Percentiles rank a stretch among this genome's conserved stretches.
Evolutionary conservation across 2,329 filamentous ascomycete genomes (phyloP).

Genomic region (Berkeleyomyces basicola): DNA sequence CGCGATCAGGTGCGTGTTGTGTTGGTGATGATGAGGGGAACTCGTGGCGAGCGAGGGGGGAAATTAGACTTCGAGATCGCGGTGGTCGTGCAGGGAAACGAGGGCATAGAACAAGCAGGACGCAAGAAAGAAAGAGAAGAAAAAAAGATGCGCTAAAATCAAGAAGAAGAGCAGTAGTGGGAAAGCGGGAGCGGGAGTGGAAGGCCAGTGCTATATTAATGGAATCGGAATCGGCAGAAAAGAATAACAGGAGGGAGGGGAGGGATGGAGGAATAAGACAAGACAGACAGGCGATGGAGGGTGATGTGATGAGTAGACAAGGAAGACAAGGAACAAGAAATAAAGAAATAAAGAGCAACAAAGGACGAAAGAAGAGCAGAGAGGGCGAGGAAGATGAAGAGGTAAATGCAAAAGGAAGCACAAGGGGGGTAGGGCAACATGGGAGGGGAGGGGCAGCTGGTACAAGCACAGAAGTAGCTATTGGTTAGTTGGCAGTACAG

Average conservation of each 20-base stretch:
- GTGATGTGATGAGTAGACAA: not conserved
- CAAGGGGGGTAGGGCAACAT: not conserved
- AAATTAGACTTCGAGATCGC: not conserved
- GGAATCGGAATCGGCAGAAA: not conserved
- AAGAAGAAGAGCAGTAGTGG: not conserved
- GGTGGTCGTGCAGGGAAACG: not conserved
- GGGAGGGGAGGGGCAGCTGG: not conserved
- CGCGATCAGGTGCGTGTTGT: constrained; percentile 20
- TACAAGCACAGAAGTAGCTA: not conserved
- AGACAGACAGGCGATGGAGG: not conserved
- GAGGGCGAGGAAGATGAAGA: not conserved
- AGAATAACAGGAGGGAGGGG: not conserved
- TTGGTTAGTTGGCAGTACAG: too few relatives aligned
- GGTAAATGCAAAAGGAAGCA: not conserved
- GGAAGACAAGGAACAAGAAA: not conserved
- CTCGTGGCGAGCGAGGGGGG: constrained; percentile 14
- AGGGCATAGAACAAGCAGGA: not conserved
- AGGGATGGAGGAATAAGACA: not conserved
- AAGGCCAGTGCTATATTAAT: not conserved
- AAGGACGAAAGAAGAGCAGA: not conserved
- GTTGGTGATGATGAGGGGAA: constrained; percentile 15
- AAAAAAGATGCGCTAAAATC: not conserved
- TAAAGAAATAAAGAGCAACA: not conserved
- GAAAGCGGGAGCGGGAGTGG: not conserved
- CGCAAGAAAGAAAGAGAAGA: not conserved